phyloP scores from a whole-genome alignment of 208 protist species.

The Blastocrithidia nonstop region DNA sequence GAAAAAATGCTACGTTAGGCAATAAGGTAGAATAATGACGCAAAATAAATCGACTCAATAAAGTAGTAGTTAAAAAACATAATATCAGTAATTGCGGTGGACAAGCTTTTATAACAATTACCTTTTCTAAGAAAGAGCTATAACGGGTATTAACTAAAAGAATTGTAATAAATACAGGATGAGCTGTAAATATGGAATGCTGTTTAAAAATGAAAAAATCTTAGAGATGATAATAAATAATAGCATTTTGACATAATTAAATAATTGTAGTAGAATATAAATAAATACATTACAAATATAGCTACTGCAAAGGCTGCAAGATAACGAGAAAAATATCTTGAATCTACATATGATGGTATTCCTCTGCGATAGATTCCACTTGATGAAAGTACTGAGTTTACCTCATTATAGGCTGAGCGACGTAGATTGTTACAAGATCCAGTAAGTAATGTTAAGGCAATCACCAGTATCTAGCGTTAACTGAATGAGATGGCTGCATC shows the following conservation, averaged over 20 bases:
- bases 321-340: conserved; percentile 20
- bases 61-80: no score
- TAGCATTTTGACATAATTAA: background rate
- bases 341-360: conserved; percentile 6
- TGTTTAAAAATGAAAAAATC: conserved; percentile 9
- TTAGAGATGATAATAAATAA: conserved; percentile 10
- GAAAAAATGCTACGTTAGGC: conserved; percentile 9
- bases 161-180: conserved; percentile 12
- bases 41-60: conserved; percentile 1
- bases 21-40: background rate
- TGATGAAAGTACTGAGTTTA: conserved; percentile 9
- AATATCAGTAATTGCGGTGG: conserved; percentile 16
- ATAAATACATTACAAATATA: conserved; percentile 11
- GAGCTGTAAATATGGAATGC: conserved; percentile 9
- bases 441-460: conserved; percentile 33
- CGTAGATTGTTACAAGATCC: conserved; percentile 33
- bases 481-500: conserved; percentile 49
- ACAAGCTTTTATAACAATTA: conserved; percentile 32
- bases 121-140: conserved; percentile 12
- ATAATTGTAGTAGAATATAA: conserved; percentile 8
- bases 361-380: conserved; percentile 11
- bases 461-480: conserved; percentile 26
- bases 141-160: conserved; percentile 13
- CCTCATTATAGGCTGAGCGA: conserved; percentile 16
- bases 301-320: conserved; percentile 10